Percentiles rank a stretch among this genome's conserved stretches.
These are phyloP conservation scores for Ampelomyces quisqualis DNA, from an alignment of 2,329 filamentous ascomycete species.

Conservation along the genomic window DNA sequence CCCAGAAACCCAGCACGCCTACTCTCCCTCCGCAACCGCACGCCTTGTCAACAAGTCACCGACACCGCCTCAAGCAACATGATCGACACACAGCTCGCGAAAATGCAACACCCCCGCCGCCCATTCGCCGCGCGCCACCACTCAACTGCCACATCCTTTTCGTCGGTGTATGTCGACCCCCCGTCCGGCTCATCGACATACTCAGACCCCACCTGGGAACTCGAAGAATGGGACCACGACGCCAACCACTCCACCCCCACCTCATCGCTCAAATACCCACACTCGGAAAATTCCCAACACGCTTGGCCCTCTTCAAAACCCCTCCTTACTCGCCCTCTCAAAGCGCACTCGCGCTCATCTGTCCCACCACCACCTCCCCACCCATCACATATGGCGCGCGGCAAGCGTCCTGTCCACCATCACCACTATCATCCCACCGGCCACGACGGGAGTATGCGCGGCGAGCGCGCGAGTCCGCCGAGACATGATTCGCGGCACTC, in stretches of 20 bases:
- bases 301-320: constrained; percentile 7
- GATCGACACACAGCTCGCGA: constrained; percentile 36
- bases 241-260: constrained; percentile 13
- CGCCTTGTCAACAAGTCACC: constrained; percentile 4
- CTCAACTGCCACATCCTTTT: constrained; percentile 37
- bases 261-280: constrained; percentile 23
- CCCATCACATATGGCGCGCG: constrained; percentile 7
- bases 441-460: constrained; percentile 11
- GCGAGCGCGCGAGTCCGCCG: constrained; percentile 7
- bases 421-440: constrained; percentile 14
- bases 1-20: constrained; percentile 35
- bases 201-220: constrained; percentile 18
- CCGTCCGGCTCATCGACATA: constrained; percentile 21
- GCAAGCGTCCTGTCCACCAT: constrained; percentile 27
- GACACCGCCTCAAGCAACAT: constrained; percentile 29
- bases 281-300: constrained; percentile 17
- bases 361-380: not conserved
- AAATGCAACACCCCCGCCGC: constrained; percentile 40
- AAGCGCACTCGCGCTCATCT: constrained; percentile 8
- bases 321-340: constrained; percentile 14
- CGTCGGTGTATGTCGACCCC: constrained; percentile 35
- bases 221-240: constrained; percentile 22
- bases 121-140: constrained; percentile 23
- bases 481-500: constrained; percentile 22
- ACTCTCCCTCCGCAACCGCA: constrained; percentile 20